phyloP scores from a whole-genome alignment of 768 basidiomycete genomes.

The Mycena rosella region DNA sequence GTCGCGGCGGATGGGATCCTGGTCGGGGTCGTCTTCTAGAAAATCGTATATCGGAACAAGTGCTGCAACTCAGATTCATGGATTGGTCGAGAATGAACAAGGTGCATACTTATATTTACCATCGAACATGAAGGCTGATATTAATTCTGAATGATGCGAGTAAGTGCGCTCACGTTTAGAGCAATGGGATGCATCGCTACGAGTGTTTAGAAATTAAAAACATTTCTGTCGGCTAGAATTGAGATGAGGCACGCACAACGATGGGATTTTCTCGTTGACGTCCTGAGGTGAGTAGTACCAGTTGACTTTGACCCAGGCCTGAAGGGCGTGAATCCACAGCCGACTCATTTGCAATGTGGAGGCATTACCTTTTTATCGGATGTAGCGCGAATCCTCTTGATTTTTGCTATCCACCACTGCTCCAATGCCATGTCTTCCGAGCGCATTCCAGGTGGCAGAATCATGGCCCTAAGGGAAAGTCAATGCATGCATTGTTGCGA shows the following conservation, averaged over 20 bases:
- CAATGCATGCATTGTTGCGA: background rate
- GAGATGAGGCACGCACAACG: constrained; percentile 7
- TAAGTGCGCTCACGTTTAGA: constrained; percentile 19
- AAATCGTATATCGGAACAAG: constrained; percentile 8
- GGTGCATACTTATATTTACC: background rate
- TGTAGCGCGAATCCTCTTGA: constrained; percentile 8
- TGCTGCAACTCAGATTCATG: background rate
- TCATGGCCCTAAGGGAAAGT: background rate
- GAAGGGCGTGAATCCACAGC: background rate
- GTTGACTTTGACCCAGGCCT: constrained; percentile 28
- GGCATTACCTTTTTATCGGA: background rate
- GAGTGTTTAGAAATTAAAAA: background rate
- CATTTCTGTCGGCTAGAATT: background rate
- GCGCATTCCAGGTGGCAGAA: background rate
- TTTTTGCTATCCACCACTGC: constrained; percentile 8
- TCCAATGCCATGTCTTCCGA: background rate
- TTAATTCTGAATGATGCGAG: constrained; percentile 25
- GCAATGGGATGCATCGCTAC: constrained; percentile 7
- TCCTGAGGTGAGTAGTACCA: constrained; percentile 27
- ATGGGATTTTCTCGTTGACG: constrained; percentile 3
- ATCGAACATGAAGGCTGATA: constrained; percentile 10
- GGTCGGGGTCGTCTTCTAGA: constrained; percentile 26
- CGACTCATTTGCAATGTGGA: too few relatives aligned
- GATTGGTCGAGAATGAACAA: background rate
- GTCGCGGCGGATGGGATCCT: constrained; percentile 6